Base-by-base conservation (phyloP, 1,284 basidiomycete genomes). In the Phenoliferia sp. region DNA sequence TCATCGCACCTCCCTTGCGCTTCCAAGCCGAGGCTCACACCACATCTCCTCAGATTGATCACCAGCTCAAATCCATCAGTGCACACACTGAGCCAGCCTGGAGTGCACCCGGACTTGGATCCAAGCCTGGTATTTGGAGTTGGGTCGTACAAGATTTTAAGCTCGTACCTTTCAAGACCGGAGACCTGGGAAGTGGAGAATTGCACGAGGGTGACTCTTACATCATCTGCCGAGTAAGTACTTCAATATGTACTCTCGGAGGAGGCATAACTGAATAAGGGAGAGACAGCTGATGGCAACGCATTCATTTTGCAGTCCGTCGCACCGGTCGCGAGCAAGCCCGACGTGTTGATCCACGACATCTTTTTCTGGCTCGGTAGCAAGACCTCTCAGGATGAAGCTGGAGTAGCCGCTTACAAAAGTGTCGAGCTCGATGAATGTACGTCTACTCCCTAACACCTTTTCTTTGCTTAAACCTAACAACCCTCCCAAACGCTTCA, bases 171-270 rank as follows among this genome's bases (percentile, higher is more conserved):
- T 86, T 84, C 85, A 84, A 84, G 1, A 78, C 82, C 70, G 80
- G 84, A 15, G 77, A 80, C 10, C 79, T 81, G 62, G 86, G 54
- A 12, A 17, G 29, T 22, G 61, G 86, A 15, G 80, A 80, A 17
- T 87, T 87, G 76, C 86, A 85, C 73, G 82, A 85, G 67, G 87
- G 86, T 1, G 86, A 88, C 76, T 86, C 85, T 1, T 88, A 87
- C 72, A 85, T 88, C 65, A 78, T 87, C 32, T 78, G 87, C 34
- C 80, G 86, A 75, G 86, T 85, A 71, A 73, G 83, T 44, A 12
- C 22, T 12, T 44, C 15, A 44, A 22, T 22, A 22, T 15, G 63
- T 62, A 29, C 56, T 62, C 17, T 31, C 10, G 15, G 55, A 56
- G 28, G 9, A 26, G 48, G 22, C 2, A 6, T 57, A 32, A 17